A percentile compares a stretch with the other conserved stretches of the same genome.
Conservation (phyloP, 139 green algal species). For the Protoeuglena noctilucae region DNA sequence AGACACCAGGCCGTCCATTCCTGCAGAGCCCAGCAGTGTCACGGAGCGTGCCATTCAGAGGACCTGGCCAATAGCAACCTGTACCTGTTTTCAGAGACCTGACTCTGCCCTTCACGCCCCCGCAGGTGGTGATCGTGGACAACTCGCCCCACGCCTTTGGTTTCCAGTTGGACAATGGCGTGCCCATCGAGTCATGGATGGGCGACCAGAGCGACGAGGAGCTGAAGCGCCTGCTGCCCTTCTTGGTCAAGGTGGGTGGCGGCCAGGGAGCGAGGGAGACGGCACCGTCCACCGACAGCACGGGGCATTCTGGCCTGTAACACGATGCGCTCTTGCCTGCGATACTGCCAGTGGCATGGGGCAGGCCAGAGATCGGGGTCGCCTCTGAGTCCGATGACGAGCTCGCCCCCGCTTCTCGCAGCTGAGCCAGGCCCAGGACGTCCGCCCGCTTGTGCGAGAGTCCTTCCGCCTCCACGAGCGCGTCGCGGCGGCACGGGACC, state of each 20-base stretch:
- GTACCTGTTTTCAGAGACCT: too few species aligned
- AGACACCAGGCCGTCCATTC: too few species aligned
- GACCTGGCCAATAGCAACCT: too few species aligned
- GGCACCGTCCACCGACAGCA: not conserved
- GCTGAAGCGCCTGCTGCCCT: conserved; percentile 73
- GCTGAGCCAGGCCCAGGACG: conserved; percentile 44
- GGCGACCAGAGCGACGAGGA: conserved; percentile 70
- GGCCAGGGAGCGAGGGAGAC: too few species aligned
- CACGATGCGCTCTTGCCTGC: too few species aligned
- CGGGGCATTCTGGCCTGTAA: not conserved
- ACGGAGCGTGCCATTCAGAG: too few species aligned
- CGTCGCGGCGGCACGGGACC: conserved; percentile 27
- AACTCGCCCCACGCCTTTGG: conserved; percentile 78
- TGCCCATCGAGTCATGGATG: conserved; percentile 86
- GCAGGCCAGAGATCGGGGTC: too few species aligned
- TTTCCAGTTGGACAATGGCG: conserved; percentile 80
- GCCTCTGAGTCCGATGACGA: not conserved
- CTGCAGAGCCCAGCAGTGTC: too few species aligned
- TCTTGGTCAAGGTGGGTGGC: conserved; percentile 57
- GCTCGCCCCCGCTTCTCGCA: not conserved
- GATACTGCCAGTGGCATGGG: too few species aligned
- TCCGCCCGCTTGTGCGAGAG: conserved; percentile 43
- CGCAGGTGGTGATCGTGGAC: conserved; percentile 77
- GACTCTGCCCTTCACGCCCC: too few species aligned
- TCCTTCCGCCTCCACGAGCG: conserved; percentile 50